Base-by-base conservation (phyloP, 805 yeast species). In the Nakazawaea siamensis region DNA sequence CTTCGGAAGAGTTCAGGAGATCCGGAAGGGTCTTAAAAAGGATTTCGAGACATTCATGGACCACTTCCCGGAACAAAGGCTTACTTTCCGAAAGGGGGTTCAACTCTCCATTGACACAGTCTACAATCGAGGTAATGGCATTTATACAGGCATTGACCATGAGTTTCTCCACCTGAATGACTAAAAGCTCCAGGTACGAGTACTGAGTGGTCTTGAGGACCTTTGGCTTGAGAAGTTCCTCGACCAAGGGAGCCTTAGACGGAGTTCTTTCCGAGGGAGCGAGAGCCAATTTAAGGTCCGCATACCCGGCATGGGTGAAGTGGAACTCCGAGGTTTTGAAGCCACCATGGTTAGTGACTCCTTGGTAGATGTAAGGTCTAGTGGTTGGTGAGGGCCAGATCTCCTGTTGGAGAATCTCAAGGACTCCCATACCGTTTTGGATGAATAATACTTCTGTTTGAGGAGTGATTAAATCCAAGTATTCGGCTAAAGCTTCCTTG, bases 391-490 rank as follows among this genome's bases (percentile, higher is more conserved):
- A 48, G 4, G 73, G 73, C 87, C 90, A 83, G 6, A 74, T 54
- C 16, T 57, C 50, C 2, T 56, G 50, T n/a, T 61, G 51, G 9
- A 85, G 46, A 38, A 66, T 64, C 10, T 70, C 82, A 5, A 68
- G 51, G 27, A 73, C 64, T 8, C 97, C 97, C 64, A 87, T 66
- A 1, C 87, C 98, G 53, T 92, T 85, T 37, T 85, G 97, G n/a
- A 88, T 46, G 16, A 88, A 53, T 29, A 88, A 43, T 3, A 87
- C 53, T 38, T 74, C 76, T 1, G 88, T 68, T 3, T 59, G 49
- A 2, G 59, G 49, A 19, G 58, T 54, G 19, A 90, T 64, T 36
- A 58, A 58, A 1, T 68, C 64, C 15, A 73, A 41, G 34, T 76
- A 62, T 3, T 80, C 80, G 23, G 47, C 50, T 13, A 88, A 40